Conservation (phyloP, 306 rosid genomes). For the apple (Malus domestica) region DNA sequence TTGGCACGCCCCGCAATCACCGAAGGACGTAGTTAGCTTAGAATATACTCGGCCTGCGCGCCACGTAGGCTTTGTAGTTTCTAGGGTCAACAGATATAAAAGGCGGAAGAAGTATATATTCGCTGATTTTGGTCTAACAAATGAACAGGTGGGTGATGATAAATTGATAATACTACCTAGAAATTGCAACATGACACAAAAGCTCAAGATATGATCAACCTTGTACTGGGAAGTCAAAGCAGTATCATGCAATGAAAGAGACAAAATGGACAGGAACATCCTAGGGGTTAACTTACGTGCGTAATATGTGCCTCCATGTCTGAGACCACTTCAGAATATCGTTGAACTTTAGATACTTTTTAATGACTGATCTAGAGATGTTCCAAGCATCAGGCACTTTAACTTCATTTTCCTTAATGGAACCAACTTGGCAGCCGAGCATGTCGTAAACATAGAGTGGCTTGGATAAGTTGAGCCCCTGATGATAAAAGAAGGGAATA, state of each 20-base stretch:
- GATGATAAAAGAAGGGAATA: conserved; percentile 7
- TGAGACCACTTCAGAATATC: conserved; percentile 48
- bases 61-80: no score
- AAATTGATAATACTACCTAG: no score
- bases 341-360: conserved; percentile 29
- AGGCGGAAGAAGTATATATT: background rate
- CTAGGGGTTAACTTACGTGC: conserved; percentile 46
- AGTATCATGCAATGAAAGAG: background rate
- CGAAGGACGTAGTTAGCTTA: no score
- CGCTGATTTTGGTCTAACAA: background rate
- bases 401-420: conserved; percentile 16
- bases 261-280: background rate
- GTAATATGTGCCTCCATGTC: conserved; percentile 42
- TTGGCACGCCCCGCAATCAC: no score
- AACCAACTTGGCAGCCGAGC: conserved; percentile 40
- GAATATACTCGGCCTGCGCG: no score
- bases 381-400: conserved; percentile 20
- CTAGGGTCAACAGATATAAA: no score
- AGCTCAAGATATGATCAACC: background rate
- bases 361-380: conserved; percentile 26
- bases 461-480: conserved; percentile 55
- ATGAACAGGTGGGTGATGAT: no score
- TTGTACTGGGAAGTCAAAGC: background rate
- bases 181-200: background rate
- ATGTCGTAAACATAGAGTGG: conserved; percentile 48